Percentiles rank a stretch among this genome's conserved stretches.
phyloP scores from a whole-genome alignment of 192 early-diverging fungal species.

The Entophlyctis luteolus region DNA sequence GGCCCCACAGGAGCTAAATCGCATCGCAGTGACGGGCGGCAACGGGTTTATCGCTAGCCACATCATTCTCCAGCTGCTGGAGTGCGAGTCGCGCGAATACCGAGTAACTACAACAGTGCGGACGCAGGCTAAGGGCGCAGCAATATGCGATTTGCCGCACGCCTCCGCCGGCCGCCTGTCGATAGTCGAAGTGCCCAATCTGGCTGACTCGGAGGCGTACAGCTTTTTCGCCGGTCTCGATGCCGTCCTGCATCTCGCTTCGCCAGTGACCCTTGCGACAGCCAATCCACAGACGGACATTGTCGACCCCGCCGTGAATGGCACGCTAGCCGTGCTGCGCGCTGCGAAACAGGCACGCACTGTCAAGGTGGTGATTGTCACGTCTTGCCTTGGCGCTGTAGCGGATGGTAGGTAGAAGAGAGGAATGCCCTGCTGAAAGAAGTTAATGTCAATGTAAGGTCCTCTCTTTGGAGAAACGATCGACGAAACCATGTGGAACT shows the following conservation, averaged over 20 bases:
- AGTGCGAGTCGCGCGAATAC: not conserved
- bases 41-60: conserved; percentile 11
- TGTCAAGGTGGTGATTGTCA: conserved; percentile 42
- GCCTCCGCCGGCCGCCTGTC: conserved; percentile 1
- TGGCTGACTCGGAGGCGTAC: not conserved
- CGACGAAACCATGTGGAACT: not conserved
- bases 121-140: conserved; percentile 3
- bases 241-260: conserved; percentile 39
- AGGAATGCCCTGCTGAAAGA: too few species aligned
- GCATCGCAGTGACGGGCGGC: not conserved
- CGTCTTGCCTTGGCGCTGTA: conserved; percentile 35
- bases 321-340: conserved; percentile 37
- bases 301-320: conserved; percentile 42
- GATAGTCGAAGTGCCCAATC: not conserved
- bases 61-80: conserved; percentile 10
- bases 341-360: conserved; percentile 1
- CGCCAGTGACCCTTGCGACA: conserved; percentile 21
- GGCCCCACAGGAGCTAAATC: not conserved
- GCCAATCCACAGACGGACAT: conserved; percentile 26
- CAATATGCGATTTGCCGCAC: not conserved
- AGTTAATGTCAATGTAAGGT: not conserved
- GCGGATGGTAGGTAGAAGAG: not conserved
- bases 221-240: conserved; percentile 24
- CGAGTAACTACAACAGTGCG: conserved; percentile 2
- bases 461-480: not conserved